Base-by-base conservation (phyloP, 805 yeast species). In the Nakazawaea ishiwadae region DNA sequence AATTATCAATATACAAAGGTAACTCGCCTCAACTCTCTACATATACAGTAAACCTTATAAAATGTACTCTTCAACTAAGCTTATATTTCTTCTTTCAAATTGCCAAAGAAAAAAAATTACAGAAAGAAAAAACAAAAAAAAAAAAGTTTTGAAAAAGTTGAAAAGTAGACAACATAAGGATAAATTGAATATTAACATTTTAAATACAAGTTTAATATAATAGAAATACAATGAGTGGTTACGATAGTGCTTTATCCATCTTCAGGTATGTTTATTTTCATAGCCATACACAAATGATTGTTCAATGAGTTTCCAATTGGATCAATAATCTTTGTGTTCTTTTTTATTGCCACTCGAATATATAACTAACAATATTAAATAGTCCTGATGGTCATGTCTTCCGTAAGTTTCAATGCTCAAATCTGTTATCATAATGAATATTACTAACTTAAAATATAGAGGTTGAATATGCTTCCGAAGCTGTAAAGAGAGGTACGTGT, bases 381-480 rank as follows among this genome's bases (percentile, higher is more conserved):
- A 84, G 93, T 64, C 99, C 99, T 51, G 99, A 91, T 68, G 99
- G 99, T 46, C 97, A 91, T 62, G 96, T 91, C 60, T 91, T 91
- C 73, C 99, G 82, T 77, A 73, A 46, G 81, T 73, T 10, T 3
- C 11, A 18, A 17, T n/a, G 18, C 14, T 4, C 16, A 4, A 5
- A 10, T 34, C 23, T 9, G 5, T 31, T 16, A 9, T 31, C 26
- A 10, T 7, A 9, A 20, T 20, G 36, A 32, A 26, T 21, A 28
- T 23, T 41, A 41, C 44, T 41, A 41, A 41, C 44, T 4, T 5
- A 14, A 3, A 33, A 9, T 51, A 34, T 56, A 76, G 82, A 93
- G 74, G 99, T 93, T 31, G 98, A 93, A 64, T 93, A 93, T 56
- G 99, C 99, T 19, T 74, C 84, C 30, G 99, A 93, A 62, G 99